These are phyloP conservation scores for Simplicillium aogashimaense DNA, from an alignment of 2,329 filamentous ascomycete genomes.

Conservation along the genomic window DNA sequence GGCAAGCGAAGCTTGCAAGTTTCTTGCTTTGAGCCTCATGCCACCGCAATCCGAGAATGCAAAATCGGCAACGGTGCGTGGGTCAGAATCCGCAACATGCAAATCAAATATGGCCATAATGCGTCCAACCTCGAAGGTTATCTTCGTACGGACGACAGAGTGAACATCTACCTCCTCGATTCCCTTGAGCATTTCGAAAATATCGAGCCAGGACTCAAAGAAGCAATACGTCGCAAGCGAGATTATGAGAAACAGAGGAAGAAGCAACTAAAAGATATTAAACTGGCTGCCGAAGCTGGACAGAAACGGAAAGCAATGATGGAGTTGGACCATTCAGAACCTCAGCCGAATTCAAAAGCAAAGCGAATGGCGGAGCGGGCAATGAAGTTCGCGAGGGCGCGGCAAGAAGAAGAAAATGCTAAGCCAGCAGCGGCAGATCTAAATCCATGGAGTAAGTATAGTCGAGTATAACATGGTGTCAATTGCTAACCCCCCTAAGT, in stretches of 20 bases:
- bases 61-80: constrained; percentile 49
- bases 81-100: constrained; percentile 62
- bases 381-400: constrained; percentile 6
- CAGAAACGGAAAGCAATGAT: constrained; percentile 25
- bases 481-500: constrained; percentile 20
- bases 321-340: constrained; percentile 14
- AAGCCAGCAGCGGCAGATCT: constrained; percentile 16
- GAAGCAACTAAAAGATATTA: constrained; percentile 24
- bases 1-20: constrained; percentile 65
- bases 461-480: too few relatives aligned
- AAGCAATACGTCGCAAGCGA: constrained; percentile 52
- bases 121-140: constrained; percentile 57
- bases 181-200: constrained; percentile 25
- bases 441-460: constrained; percentile 20
- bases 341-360: constrained; percentile 16
- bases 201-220: constrained; percentile 38
- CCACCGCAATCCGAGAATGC: constrained; percentile 38
- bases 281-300: constrained; percentile 23
- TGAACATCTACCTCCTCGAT: constrained; percentile 49
- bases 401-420: constrained; percentile 14
- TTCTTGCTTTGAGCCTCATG: constrained; percentile 61
- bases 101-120: constrained; percentile 48
- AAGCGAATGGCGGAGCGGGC: constrained; percentile 10
- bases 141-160: constrained; percentile 53
- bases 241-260: constrained; percentile 49